Base-by-base conservation (phyloP, 306 rosid species). In the Malus sieversii region DNA sequence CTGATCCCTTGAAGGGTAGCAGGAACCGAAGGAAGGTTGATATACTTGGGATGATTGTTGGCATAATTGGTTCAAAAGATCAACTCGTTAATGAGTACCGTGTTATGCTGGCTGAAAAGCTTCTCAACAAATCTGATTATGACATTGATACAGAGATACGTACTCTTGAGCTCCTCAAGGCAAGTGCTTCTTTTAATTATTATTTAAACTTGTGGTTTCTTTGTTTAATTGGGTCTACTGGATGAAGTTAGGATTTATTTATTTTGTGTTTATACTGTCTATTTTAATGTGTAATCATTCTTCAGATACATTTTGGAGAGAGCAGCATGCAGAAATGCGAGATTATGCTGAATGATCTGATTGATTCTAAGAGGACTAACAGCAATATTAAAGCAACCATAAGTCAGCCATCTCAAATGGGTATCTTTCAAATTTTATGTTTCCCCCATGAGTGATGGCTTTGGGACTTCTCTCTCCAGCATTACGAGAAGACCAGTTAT, bases 81-180 rank as follows among this genome's bases (percentile, higher is more conserved):
- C 98, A 94, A 81, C 82, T 94, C 38, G 98, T 94, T 71, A 92
- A 88, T 80, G 97, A 92, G 82, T 94, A 94, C 83, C 94, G 98
- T 78, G 93, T 92, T 63, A 92, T 94, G 98, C 98, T 94, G 73
- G 98, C 98, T 8, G 98, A 94, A 82, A 94, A 92, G 82, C 97
- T 94, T 86, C 86, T 94, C 33, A 94, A 94, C 79, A 94, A 94
- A 85, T 94, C 92, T 57, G 97, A 92, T 85, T 94, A 90, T 84
- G 98, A 94, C 86, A 94, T 94, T 42, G 97, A 94, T 82, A 77
- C 97, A 57, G 97, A 92, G 85, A 87, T 94, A 73, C 96, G 98
- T 6, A 94, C 98, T 77, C 84, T 94, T 73, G 98, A 94, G 86
- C 98, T 94, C 65, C 96, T 94, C 44, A 94, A 94, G 97, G 98